phyloP scores from a whole-genome alignment of 139 green algal species.

The Astrephomene gubernaculifera region DNA sequence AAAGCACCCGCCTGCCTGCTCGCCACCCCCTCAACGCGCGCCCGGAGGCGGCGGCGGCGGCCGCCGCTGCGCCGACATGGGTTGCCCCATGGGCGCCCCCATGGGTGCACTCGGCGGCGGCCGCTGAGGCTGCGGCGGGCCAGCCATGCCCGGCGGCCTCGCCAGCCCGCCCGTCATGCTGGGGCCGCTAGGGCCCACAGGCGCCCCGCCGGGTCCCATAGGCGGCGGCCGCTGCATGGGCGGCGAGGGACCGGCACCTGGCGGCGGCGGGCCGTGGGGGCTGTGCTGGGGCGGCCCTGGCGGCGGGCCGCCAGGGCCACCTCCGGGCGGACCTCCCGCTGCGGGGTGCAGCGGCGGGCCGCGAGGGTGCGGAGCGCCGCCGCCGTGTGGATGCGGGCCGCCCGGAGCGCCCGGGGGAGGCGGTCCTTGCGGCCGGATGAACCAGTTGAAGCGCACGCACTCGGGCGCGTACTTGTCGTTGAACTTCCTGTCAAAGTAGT shows the following conservation, averaged over 20 bases:
- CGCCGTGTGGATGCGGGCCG: background rate
- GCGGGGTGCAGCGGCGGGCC: too few relatives aligned
- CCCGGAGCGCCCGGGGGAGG: too few relatives aligned
- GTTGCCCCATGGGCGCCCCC: constrained; percentile 18
- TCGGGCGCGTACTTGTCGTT: constrained; percentile 44
- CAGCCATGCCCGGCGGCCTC: background rate
- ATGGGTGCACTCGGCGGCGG: constrained; percentile 9
- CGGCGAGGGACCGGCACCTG: too few relatives aligned
- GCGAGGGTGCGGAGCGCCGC: too few relatives aligned
- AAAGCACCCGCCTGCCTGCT: too few relatives aligned
- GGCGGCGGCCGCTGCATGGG: background rate
- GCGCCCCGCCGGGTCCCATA: background rate
- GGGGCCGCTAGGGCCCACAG: background rate
- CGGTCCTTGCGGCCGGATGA: constrained; percentile 25
- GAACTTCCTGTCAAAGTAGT: constrained; percentile 54
- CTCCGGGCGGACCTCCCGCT: background rate
- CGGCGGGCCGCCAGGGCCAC: background rate
- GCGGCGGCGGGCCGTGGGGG: background rate
- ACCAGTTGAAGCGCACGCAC: constrained; percentile 39
- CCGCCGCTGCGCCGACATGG: constrained; percentile 22
- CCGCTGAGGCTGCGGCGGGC: background rate
- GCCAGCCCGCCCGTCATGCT: constrained; percentile 14
- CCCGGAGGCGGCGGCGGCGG: constrained; percentile 25
- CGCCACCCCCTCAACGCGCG: background rate
- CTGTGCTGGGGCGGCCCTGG: background rate